Percentiles rank a stretch among this genome's conserved stretches.
phyloP scores from a whole-genome alignment of 371 early-diverging fungal genomes.

The Syncephalastrum racemosum region DNA sequence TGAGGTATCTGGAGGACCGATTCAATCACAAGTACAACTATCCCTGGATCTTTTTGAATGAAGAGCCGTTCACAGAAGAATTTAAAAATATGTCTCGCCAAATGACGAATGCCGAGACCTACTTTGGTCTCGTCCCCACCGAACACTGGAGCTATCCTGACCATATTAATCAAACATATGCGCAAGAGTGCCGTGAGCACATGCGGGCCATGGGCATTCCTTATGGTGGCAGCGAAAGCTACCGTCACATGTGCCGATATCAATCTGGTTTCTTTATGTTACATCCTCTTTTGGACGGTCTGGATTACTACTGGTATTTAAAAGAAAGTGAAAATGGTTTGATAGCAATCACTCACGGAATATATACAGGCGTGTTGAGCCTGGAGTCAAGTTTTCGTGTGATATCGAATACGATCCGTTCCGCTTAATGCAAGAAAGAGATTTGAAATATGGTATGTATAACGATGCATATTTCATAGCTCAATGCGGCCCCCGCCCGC shows the following conservation, averaged over 20 bases:
- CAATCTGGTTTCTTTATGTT: conserved; percentile 76
- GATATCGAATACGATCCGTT: conserved; percentile 92
- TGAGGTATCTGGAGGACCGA: conserved; percentile 78
- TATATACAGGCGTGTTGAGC: conserved; percentile 95
- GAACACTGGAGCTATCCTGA: conserved; percentile 85
- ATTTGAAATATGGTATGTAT: conserved; percentile 74
- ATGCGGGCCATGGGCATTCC: conserved; percentile 67
- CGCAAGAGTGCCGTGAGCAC: conserved; percentile 51
- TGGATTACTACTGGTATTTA: conserved; percentile 91
- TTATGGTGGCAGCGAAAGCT: conserved; percentile 85
- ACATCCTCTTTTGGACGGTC: conserved; percentile 67
- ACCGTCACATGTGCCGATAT: conserved; percentile 94
- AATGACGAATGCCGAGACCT: conserved; percentile 55
- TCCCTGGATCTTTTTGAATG: conserved; percentile 89
- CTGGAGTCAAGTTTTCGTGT: conserved; percentile 84
- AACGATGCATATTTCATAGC: neutral
- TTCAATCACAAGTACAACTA: conserved; percentile 85
- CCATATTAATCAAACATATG: conserved; percentile 76
- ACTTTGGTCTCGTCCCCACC: conserved; percentile 42
- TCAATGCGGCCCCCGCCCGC: too few species aligned
- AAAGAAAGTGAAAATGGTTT: neutral
- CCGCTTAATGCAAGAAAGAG: conserved; percentile 73
- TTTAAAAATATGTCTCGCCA: conserved; percentile 64
- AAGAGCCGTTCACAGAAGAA: conserved; percentile 77
- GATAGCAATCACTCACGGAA: conserved; percentile 19